A percentile compares a stretch with the other conserved stretches of the same genome.
These are phyloP conservation scores for Paramecium octaurelia DNA, from an alignment of 73 alveolate species.

Conservation along the genomic window DNA sequence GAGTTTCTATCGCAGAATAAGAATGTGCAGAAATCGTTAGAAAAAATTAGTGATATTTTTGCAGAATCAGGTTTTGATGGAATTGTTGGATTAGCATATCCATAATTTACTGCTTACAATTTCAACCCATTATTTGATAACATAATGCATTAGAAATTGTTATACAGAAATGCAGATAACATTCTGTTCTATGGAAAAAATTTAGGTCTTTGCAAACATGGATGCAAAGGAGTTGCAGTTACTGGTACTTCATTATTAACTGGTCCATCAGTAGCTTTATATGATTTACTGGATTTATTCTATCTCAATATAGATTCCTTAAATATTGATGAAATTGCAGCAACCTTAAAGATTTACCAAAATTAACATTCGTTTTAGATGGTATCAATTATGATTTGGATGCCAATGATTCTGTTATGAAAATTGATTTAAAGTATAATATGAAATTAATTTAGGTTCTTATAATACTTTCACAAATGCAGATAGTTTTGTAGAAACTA, in stretches of 20 bases:
- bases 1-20: constrained; percentile 62
- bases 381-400: constrained; percentile 65
- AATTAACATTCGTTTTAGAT: constrained; percentile 73
- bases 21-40: constrained; percentile 76
- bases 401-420: constrained; percentile 53
- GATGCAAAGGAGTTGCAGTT: constrained; percentile 77
- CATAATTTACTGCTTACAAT: constrained; percentile 71
- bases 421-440: background rate
- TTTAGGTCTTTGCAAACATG: constrained; percentile 68
- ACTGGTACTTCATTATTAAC: constrained; percentile 85
- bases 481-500: constrained; percentile 53
- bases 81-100: constrained; percentile 83
- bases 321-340: constrained; percentile 67
- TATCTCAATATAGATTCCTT: background rate
- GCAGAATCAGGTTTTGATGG: constrained; percentile 72
- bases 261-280: constrained; percentile 69
- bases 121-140: constrained; percentile 73
- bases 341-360: constrained; percentile 66
- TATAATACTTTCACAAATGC: constrained; percentile 48
- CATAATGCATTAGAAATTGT: constrained; percentile 66
- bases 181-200: constrained; percentile 69
- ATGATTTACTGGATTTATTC: constrained; percentile 33
- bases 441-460: background rate
- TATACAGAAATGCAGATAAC: constrained; percentile 69
- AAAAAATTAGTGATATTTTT: constrained; percentile 74